Evolutionary conservation across 1,284 basidiomycete species (phyloP).

Genomic region (Ceratobasidium sp.): DNA sequence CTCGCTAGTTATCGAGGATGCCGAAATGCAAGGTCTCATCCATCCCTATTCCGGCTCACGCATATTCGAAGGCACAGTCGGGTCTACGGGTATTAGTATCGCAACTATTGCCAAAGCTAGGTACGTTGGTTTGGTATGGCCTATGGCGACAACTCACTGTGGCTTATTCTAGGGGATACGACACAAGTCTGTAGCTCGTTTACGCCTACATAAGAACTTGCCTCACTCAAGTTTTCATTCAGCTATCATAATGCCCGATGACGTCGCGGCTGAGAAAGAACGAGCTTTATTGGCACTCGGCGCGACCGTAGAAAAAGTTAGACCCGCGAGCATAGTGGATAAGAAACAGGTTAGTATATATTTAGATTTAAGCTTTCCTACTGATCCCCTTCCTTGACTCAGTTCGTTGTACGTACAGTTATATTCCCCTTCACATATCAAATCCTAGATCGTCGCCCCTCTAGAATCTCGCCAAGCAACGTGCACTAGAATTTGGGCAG

Average conservation of each 20-base stretch:
- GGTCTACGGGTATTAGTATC: slow-evolving; percentile 96
- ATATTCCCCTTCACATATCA: too few species aligned
- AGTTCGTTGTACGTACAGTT: too few species aligned
- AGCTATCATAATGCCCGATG: slow-evolving; percentile 94
- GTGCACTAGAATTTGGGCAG: slow-evolving; percentile 75
- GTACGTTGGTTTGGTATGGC: slow-evolving; percentile 55
- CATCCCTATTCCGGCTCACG: slow-evolving; percentile 89
- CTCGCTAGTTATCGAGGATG: slow-evolving; percentile 85
- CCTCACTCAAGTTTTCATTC: background rate
- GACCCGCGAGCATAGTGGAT: slow-evolving; percentile 90
- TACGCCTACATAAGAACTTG: background rate
- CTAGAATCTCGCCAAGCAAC: slow-evolving; percentile 82
- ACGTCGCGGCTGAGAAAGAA: slow-evolving; percentile 91
- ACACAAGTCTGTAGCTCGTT: slow-evolving; percentile 64
- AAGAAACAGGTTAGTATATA: slow-evolving; percentile 81
- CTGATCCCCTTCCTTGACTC: background rate
- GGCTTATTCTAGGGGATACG: slow-evolving; percentile 65
- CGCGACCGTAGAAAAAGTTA: slow-evolving; percentile 83
- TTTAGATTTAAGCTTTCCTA: background rate
- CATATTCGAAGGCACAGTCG: slow-evolving; percentile 97
- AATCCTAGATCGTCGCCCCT: slow-evolving; percentile 19
- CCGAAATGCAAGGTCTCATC: slow-evolving; percentile 83
- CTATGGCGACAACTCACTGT: slow-evolving; percentile 20
- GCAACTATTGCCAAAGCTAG: slow-evolving; percentile 91
- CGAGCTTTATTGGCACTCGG: slow-evolving; percentile 85